Conservation (phyloP, 2,329 filamentous ascomycete genomes). For the Penicillium sp. region DNA sequence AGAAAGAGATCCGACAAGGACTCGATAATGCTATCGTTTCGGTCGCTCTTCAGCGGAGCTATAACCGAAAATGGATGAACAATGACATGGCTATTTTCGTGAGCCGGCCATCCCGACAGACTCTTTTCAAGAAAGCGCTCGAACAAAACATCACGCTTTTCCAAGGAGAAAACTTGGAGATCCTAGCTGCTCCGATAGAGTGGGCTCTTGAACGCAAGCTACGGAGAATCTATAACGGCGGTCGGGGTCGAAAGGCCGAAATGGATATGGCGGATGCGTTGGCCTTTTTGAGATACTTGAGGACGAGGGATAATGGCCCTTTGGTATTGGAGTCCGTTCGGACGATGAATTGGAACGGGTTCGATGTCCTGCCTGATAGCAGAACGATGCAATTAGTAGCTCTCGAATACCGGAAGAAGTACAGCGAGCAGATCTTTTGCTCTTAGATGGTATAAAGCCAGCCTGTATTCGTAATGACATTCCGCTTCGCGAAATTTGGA, state of each 20-base stretch:
- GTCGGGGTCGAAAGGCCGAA: conserved; percentile 23
- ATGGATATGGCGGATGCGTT: conserved; percentile 31
- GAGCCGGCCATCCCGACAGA: conserved; percentile 19
- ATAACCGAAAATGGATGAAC: conserved; percentile 31
- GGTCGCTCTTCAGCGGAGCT: conserved; percentile 24
- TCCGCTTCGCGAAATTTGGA: conserved; percentile 21
- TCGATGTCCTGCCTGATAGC: conserved; percentile 29
- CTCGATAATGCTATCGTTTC: conserved; percentile 25
- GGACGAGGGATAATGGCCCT: conserved; percentile 20
- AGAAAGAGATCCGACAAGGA: conserved; percentile 32
- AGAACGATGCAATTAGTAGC: conserved; percentile 31
- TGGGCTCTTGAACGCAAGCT: conserved; percentile 39
- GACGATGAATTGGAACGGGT: conserved; percentile 28
- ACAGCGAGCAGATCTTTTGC: conserved; percentile 26
- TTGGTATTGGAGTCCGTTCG: conserved; percentile 28
- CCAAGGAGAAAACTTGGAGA: conserved; percentile 26
- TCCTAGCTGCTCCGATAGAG: conserved; percentile 35
- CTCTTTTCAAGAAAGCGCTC: conserved; percentile 30
- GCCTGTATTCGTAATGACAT: conserved; percentile 29
- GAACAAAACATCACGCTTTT: conserved; percentile 35
- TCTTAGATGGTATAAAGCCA: conserved; percentile 28
- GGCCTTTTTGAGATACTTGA: conserved; percentile 30
- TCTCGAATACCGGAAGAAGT: conserved; percentile 27
- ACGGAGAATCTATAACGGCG: conserved; percentile 28
- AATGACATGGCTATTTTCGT: conserved; percentile 36